Percentiles rank a stretch among this genome's conserved stretches.
Conservation (phyloP, 768 basidiomycete genomes). For the Vishniacozyma victoriae region DNA sequence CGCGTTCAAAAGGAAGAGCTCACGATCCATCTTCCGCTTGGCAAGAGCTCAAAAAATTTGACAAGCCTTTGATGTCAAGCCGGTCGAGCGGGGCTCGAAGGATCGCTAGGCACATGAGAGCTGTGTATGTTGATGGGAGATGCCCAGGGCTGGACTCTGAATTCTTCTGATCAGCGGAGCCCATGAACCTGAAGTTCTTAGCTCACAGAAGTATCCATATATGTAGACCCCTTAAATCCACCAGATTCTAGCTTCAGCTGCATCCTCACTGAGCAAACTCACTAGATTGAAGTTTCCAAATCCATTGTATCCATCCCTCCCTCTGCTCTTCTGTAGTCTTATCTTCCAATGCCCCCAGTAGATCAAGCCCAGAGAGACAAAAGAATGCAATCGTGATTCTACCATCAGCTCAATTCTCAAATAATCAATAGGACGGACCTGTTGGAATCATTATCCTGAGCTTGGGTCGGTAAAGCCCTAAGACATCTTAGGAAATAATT, state of each 20-base stretch:
- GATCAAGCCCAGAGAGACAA: slow-evolving; percentile 74
- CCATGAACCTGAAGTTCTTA: not conserved
- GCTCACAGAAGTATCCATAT: slow-evolving; percentile 53
- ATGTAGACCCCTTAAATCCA: slow-evolving; percentile 65
- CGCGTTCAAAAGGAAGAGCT: slow-evolving; percentile 8
- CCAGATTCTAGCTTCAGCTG: slow-evolving; percentile 12
- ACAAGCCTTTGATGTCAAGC: slow-evolving; percentile 65
- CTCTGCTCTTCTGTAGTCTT: slow-evolving; percentile 56
- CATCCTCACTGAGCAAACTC: slow-evolving; percentile 20
- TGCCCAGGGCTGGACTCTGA: slow-evolving; percentile 55
- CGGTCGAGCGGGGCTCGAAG: slow-evolving; percentile 75
- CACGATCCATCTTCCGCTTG: slow-evolving; percentile 82
- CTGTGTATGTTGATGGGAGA: slow-evolving; percentile 90
- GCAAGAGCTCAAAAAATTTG: slow-evolving; percentile 62
- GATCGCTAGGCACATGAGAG: slow-evolving; percentile 72
- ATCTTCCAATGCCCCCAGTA: slow-evolving; percentile 56
- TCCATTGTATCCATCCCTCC: slow-evolving; percentile 69
- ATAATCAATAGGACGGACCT: slow-evolving; percentile 52
- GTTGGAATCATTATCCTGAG: slow-evolving; percentile 65
- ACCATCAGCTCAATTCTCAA: not conserved
- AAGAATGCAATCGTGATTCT: slow-evolving; percentile 87
- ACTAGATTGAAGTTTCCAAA: slow-evolving; percentile 82
- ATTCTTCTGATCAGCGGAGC: slow-evolving; percentile 10
- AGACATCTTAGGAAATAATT: slow-evolving; percentile 65
- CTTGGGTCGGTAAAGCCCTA: slow-evolving; percentile 62